Base-by-base conservation (phyloP, 371 early-diverging fungal species). In the Thermomucor indicae-seudaticae region DNA sequence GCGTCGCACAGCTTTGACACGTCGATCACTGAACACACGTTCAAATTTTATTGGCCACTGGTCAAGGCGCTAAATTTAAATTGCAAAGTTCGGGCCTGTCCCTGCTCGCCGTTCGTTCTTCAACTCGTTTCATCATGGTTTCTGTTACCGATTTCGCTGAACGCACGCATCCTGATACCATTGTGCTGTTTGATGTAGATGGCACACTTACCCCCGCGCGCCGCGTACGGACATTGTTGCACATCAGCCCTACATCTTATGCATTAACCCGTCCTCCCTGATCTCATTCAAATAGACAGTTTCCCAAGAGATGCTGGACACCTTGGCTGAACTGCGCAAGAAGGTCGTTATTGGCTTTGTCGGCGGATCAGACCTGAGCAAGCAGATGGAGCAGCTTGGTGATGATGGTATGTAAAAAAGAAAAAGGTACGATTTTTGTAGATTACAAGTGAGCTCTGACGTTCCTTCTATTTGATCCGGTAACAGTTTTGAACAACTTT, bases 311-410 rank as follows among this genome's bases (percentile, higher is more conserved):
- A 95, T 99, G 86, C 71, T 77, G 51, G 67, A 88, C 38, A 81
- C 90, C 42, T 85, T 99, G 22, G 73, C 68, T 12, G 78, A 81
- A 30, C 79, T 99, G 42, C 87, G 92, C 62, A 90, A 94, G 69
- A 86, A 91, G 74, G 91, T 86, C 30, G 92, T 89, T 30, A 83
- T 99, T 56, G 99, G 98, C 6, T 99, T 99, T 70, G 99, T 99
- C 32, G 99, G 99, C 43, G 99, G 99, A 23, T 93, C 94, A 32
- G 98, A 99, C 65, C 72, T 99, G 48, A 69, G 53, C 61, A 99
- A 99, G 83, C 99, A 99, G 75, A 68, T 85, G 55, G 99, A 99
- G 74, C 99, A 99, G 73, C 81, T 99, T 49, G 99, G 99, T 28
- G 72, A 51, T 14, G 77, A 88, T 58, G 87, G 93, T 86, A 79